Evolutionary conservation across 148 eudicot genomes (phyloP).

Genomic region (Hydrangea macrophylla): DNA sequence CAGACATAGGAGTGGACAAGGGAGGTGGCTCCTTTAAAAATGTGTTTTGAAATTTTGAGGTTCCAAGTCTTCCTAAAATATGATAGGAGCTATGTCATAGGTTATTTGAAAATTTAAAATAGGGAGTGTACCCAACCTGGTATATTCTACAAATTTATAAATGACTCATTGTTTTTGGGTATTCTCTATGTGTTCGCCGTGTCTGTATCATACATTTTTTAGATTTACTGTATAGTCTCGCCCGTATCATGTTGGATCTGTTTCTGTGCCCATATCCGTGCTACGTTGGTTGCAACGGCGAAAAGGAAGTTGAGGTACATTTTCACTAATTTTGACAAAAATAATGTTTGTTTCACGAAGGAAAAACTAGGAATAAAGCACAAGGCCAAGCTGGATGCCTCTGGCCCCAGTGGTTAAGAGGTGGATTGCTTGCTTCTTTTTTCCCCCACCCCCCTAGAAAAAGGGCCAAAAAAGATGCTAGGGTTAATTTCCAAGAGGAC

Average conservation of each 20-base stretch:
- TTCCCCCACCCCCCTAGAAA: not conserved
- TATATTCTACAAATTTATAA: no score
- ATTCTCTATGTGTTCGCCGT: not conserved
- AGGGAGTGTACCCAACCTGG: no score
- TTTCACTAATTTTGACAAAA: not conserved
- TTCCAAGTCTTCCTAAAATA: no score
- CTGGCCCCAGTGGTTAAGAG: not conserved
- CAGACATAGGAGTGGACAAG: no score
- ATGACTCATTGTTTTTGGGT: not conserved
- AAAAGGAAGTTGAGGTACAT: not conserved
- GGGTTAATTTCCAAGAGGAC: not conserved
- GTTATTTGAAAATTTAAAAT: no score
- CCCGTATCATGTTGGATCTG: not conserved
- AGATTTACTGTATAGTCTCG: not conserved
- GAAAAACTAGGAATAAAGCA: constrained; percentile 22
- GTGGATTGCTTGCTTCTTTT: not conserved
- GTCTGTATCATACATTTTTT: not conserved
- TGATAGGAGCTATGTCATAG: no score
- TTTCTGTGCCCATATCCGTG: not conserved
- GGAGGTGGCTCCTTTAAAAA: no score
- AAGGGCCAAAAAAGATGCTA: not conserved
- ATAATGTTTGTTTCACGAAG: not conserved
- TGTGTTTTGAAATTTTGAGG: no score
- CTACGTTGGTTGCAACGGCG: not conserved
- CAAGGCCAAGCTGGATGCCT: not conserved